phyloP scores from a whole-genome alignment of 2,329 filamentous ascomycete species.

The Colletotrichum sansevieriae region DNA sequence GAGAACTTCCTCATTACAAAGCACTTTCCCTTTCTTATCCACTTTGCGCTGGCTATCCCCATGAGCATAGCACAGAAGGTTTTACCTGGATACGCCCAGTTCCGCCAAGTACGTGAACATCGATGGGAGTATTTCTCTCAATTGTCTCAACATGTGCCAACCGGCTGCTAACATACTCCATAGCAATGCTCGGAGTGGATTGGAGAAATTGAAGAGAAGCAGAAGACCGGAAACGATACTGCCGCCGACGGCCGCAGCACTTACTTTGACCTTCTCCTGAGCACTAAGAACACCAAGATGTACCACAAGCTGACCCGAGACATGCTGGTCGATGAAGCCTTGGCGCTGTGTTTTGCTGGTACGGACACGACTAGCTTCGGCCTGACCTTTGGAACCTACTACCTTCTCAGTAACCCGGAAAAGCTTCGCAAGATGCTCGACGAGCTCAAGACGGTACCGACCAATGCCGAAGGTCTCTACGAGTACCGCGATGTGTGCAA shows the following conservation, averaged over 20 bases:
- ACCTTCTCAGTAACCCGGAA: constrained; percentile 1
- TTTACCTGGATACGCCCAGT: constrained; percentile 10
- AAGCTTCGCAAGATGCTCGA: constrained; percentile 16
- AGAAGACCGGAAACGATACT: neutral
- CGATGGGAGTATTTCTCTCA: neutral
- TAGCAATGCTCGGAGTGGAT: constrained; percentile 16
- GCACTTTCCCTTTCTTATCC: constrained; percentile 13
- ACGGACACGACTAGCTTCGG: constrained; percentile 19
- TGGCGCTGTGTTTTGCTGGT: constrained; percentile 19
- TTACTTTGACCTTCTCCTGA: constrained; percentile 14
- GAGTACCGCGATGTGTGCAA: constrained; percentile 15
- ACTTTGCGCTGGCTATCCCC: constrained; percentile 5
- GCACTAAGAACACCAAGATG: constrained; percentile 13
- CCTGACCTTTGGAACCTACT: constrained; percentile 8
- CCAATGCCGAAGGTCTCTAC: constrained; percentile 7
- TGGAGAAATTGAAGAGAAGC: constrained; percentile 14
- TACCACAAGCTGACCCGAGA: constrained; percentile 6
- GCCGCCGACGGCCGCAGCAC: constrained; percentile 3
- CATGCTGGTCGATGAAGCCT: constrained; percentile 8
- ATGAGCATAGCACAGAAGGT: constrained; percentile 17
- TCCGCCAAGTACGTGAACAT: constrained; percentile 6
- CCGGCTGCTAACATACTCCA: neutral
- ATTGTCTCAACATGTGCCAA: too few relatives aligned
- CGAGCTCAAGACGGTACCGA: neutral
- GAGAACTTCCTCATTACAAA: constrained; percentile 20